Conservation (phyloP, 2,329 filamentous ascomycete genomes). For the Coniella vitis region DNA sequence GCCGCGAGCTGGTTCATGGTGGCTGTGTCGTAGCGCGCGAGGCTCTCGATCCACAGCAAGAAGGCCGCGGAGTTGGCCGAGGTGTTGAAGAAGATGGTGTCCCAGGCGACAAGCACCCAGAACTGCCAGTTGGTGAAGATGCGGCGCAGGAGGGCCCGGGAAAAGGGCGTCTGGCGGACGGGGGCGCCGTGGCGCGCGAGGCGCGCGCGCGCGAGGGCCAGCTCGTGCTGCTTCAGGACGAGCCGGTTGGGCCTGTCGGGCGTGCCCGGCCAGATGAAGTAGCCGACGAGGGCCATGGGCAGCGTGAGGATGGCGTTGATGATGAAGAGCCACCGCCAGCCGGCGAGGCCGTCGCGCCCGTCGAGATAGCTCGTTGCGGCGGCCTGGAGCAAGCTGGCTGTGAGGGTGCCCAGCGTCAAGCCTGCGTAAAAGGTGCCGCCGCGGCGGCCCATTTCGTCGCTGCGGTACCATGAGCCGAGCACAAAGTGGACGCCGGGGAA, state of each 20-base stretch:
- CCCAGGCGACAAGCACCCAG: slow-evolving; percentile 42
- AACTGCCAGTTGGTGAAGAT: slow-evolving; percentile 39
- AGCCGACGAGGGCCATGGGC: slow-evolving; percentile 42
- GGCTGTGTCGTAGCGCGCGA: slow-evolving; percentile 39
- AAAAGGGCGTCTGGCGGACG: slow-evolving; percentile 19
- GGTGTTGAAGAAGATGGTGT: slow-evolving; percentile 52
- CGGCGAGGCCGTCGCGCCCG: slow-evolving; percentile 6
- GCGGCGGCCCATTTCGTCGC: slow-evolving; percentile 12
- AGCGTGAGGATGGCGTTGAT: slow-evolving; percentile 42
- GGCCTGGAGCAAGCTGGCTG: slow-evolving; percentile 14
- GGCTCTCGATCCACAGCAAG: slow-evolving; percentile 51
- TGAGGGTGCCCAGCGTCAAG: slow-evolving; percentile 12
- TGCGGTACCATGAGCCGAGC: slow-evolving; percentile 14
- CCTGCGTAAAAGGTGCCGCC: slow-evolving; percentile 26
- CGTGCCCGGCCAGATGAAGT: slow-evolving; percentile 33
- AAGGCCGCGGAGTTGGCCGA: slow-evolving; percentile 40
- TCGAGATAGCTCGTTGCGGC: slow-evolving; percentile 12
- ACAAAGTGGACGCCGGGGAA: slow-evolving; percentile 11
- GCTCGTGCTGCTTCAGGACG: slow-evolving; percentile 26
- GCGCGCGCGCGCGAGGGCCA: slow-evolving; percentile 26
- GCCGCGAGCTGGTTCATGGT: slow-evolving; percentile 45
- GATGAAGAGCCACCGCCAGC: slow-evolving; percentile 16
- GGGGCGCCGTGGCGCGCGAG: slow-evolving; percentile 18
- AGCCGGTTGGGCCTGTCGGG: slow-evolving; percentile 28
- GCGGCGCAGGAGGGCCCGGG: slow-evolving; percentile 23